Conservation (phyloP, 352 stramenopile species). For the Elongisporangium undulatum region DNA sequence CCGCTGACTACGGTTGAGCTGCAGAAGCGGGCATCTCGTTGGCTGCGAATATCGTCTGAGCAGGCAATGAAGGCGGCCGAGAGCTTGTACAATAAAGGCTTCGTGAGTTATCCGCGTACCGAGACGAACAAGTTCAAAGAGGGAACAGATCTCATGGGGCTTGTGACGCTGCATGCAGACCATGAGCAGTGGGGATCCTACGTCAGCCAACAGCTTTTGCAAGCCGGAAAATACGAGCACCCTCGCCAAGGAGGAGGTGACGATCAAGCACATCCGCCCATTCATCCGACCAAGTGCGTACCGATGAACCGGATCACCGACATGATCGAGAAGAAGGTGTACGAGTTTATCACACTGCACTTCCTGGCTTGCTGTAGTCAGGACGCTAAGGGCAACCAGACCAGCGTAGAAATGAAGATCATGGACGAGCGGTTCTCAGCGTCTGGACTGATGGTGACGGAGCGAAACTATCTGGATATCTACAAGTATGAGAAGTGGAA, state of each 20-base stretch:
- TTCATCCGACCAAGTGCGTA: conserved; percentile 97
- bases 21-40: conserved; percentile 96
- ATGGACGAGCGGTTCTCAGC: conserved; percentile 82
- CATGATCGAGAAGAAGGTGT: conserved; percentile 92
- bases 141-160: conserved; percentile 83
- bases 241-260: conserved; percentile 92
- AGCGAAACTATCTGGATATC: conserved; percentile 94
- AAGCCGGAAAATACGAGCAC: conserved; percentile 60
- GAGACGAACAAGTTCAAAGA: conserved; percentile 99
- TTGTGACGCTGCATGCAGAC: conserved; percentile 72
- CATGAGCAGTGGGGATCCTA: conserved; percentile 80
- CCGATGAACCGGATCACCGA: conserved; percentile 62
- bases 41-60: conserved; percentile 95
- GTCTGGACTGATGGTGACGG: conserved; percentile 86
- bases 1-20: conserved; percentile 99
- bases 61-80: conserved; percentile 96
- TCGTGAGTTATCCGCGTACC: conserved; percentile 98
- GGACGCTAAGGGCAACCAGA: conserved; percentile 91
- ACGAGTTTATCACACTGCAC: conserved; percentile 96
- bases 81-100: conserved; percentile 96
- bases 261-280: conserved; percentile 98
- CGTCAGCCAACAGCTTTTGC: conserved; percentile 53
- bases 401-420: conserved; percentile 88
- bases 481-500: conserved; percentile 95
- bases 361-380: conserved; percentile 98